Evolutionary conservation across 106 monocot genomes (phyloP), one percentile per base, ranked within the genome.

Genomic region (Platanthera guangdongensis): DNA sequence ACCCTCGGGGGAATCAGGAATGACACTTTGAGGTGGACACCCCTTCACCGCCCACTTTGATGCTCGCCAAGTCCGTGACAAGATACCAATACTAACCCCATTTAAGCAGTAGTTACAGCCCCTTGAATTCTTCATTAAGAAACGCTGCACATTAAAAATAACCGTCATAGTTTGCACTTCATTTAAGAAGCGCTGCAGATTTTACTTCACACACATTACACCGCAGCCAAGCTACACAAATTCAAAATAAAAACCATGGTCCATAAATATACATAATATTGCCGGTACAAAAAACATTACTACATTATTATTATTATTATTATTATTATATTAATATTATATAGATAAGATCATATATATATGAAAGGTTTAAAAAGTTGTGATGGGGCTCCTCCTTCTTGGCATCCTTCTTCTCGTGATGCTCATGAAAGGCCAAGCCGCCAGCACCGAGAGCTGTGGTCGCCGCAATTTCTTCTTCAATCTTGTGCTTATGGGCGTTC

Each of bases 401-500:
- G 19, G 67, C 16, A 13, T 81, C 67, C 54, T 81, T 81, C 81
- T 69, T 70, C 68, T 75, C 68, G 30, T 81, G 81, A 54, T 70
- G 32, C 25, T 81, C 81, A 49, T 81, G 75, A 69, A 81, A 70
- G n/a, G 68, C 75, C 7, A 21, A 81, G 7, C 75, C 75, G 16
- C 81, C 81, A 4, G 52, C 46, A 4, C 75, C 81, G 4, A 76
- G 75, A 0, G 68, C 81, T 1, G 12, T 75, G 0, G 69, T 69
- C 11, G 52, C 81, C 5, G 81, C 81, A 1, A 76, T 28, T 39
- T 81, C 54, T 39, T 75, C 75, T 21, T 55, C 75, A 3, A 54
- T 54, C 75, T 76, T 81, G 54, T 81, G 81, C 75, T 49, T 81
- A 57, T 80, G 80, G 15, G 68, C 67, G 12, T 81, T 3, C 75